Percentiles rank a stretch among this genome's conserved stretches.
Evolutionary conservation across 2,329 filamentous ascomycete species (phyloP).

Genomic region (Apiospora marii): DNA sequence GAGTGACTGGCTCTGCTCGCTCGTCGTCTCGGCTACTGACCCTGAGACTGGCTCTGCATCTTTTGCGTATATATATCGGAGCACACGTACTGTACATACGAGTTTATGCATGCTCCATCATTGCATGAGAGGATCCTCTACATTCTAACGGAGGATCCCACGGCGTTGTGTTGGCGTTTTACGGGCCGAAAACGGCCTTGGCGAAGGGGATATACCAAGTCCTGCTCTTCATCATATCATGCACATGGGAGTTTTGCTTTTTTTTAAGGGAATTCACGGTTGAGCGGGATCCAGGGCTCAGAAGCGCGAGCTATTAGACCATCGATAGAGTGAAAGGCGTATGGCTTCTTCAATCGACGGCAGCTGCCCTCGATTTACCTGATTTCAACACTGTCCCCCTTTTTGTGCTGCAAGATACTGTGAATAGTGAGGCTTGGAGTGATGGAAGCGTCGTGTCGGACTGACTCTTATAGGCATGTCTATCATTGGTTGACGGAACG

Average conservation of each 20-base stretch:
- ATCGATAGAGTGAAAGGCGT: background rate
- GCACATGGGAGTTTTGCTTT: conserved; percentile 1
- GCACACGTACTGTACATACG: conserved; percentile 6
- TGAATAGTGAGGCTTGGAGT: background rate
- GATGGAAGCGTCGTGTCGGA: background rate
- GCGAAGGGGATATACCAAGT: conserved; percentile 17
- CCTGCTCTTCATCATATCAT: background rate
- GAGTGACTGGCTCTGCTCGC: conserved; percentile 24
- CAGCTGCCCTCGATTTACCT: background rate
- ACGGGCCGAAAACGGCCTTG: conserved; percentile 12
- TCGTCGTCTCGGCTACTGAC: conserved; percentile 12
- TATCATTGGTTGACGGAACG: background rate
- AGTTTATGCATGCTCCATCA: background rate
- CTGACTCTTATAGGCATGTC: background rate
- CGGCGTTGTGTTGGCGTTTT: conserved; percentile 22
- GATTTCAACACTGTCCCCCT: background rate
- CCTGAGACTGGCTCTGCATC: background rate
- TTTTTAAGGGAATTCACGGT: background rate
- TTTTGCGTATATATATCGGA: conserved; percentile 9
- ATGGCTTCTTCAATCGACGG: background rate
- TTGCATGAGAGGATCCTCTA: background rate
- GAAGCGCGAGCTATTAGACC: conserved; percentile 6
- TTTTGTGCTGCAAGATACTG: background rate
- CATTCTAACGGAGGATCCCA: background rate
- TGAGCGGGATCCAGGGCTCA: conserved; percentile 5